Evolutionary conservation across 2,329 filamentous ascomycete genomes (phyloP), one percentile per base, ranked within the genome.

Genomic region (Cryphonectria parasitica): DNA sequence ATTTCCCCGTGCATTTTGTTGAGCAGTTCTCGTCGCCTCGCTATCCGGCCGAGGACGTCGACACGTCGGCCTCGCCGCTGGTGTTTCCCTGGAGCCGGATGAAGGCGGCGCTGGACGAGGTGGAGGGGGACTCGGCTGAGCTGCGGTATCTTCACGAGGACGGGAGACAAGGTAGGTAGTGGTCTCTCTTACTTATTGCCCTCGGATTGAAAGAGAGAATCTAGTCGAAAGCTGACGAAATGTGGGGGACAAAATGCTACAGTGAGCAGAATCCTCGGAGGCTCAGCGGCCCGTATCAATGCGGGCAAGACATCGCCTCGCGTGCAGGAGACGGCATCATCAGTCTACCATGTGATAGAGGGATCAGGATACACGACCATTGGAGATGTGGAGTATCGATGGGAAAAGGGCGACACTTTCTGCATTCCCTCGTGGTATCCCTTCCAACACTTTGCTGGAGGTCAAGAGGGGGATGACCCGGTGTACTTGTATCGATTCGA

Each of bases 401-500:
- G 86, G 86, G 82, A 83, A 70, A 75, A 79, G 56, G 83, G 85
- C 2, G 87, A 89, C 74, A 88, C 85, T 0, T 88, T 89, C 70
- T 86, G 83, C 72, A 78, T 89, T 17, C 87, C 86, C 0, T 76
- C 85, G 0, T 88, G 87, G 86, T 77, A 86, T 65, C 75, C 71
- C 17, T 86, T 85, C 71, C 80, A 85, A 74, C 85, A 87, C 73
- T 81, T 82, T 67, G 82, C 85, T 1, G 76, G 76, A 17, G 68
- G 54, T n/a, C 41, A 28, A 36, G 74, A 69, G 1, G 66, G 69
- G 1, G 72, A 70, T 2, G 74, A 78, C 45, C 77, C 77, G 0
- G 83, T 83, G 0, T 88, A 88, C 74, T 72, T 88, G 39, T 88
- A 87, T 71, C 79, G 83, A 0, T 87, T 88, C 71, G 82, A 87